Evolutionary conservation across 2,329 filamentous ascomycete species (phyloP).

Genomic region (Claviceps arundinis): DNA sequence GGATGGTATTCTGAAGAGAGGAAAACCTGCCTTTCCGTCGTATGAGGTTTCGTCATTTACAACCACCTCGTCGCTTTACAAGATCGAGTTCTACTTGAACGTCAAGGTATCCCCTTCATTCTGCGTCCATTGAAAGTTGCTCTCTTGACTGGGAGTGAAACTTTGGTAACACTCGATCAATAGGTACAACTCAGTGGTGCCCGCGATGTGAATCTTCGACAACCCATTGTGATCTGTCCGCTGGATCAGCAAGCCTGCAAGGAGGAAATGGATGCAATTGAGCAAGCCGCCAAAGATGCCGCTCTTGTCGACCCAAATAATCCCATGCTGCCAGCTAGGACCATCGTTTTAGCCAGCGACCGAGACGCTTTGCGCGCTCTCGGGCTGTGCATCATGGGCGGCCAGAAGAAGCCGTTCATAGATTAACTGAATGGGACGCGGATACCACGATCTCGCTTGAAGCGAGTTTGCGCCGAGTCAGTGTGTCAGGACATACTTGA

Average conservation of each 20-base stretch:
- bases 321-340: slow-evolving; percentile 78
- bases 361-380: slow-evolving; percentile 47
- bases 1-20: slow-evolving; percentile 76
- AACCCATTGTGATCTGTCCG: slow-evolving; percentile 92
- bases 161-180: slow-evolving; percentile 9
- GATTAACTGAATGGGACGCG: slow-evolving; percentile 29
- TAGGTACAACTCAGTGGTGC: slow-evolving; percentile 81
- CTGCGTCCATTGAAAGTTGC: background rate
- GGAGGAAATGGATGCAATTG: slow-evolving; percentile 97
- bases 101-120: slow-evolving; percentile 55
- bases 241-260: slow-evolving; percentile 92
- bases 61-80: slow-evolving; percentile 86
- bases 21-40: slow-evolving; percentile 76
- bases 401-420: slow-evolving; percentile 52
- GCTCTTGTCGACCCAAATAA: slow-evolving; percentile 77
- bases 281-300: slow-evolving; percentile 88
- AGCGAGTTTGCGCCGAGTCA: background rate
- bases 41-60: slow-evolving; percentile 87
- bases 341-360: slow-evolving; percentile 70
- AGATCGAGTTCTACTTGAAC: slow-evolving; percentile 92
- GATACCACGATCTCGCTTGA: background rate
- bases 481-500: background rate
- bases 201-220: slow-evolving; percentile 74
- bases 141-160: slow-evolving; percentile 2
- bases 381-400: slow-evolving; percentile 49